Evolutionary conservation across 805 yeast species (phyloP), one percentile per base, ranked within the genome.

Genomic region (Candida berthetii): DNA sequence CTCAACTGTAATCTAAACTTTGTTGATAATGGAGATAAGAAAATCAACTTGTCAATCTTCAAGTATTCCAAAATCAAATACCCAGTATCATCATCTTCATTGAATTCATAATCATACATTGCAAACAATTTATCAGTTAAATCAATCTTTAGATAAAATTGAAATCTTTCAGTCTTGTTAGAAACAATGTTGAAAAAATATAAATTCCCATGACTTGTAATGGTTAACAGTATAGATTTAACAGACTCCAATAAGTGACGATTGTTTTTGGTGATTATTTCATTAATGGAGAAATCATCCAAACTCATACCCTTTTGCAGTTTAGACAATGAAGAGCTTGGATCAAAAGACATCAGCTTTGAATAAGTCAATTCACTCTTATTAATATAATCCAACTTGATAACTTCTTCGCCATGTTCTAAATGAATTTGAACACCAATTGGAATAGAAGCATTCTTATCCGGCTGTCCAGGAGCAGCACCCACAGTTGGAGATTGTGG

Each of bases 41-140:
- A 78, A 7, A 82, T 71, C 62, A 84, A 66, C 44, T 74, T 75
- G 35, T 78, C 78, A 41, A 71, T 66, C 44, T 71, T 72, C 48
- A 76, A 69, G 49, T 81, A 64, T 52, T 84, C 90, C 24, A 84
- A 54, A 11, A 82, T 80, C 36, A 83, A 62, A 50, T 76, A 82
- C 0, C 91, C 93, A 42, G 67, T 72, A 19, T 68, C 67, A 7
- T 68, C 67, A 16, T 61, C 64, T 43, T 78, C 85, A 47, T 79
- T 81, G 59, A 85, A 84, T 56, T 84, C 91, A 59, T 81, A 83
- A 59, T 84, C 91, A 56, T 84, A 85, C 81, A 85, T 79, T 53
- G 85, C 85, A 41, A 84, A 77, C 48, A 76, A 66, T 35, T 66
- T 62, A 49, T 74, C 77, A 0, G 76, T 71, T 25, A 72, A 50